A percentile compares a stretch with the other conserved stretches of the same genome.
Conservation (phyloP, 2,329 filamentous ascomycete species). For the Diaporthe citrichinensis region DNA sequence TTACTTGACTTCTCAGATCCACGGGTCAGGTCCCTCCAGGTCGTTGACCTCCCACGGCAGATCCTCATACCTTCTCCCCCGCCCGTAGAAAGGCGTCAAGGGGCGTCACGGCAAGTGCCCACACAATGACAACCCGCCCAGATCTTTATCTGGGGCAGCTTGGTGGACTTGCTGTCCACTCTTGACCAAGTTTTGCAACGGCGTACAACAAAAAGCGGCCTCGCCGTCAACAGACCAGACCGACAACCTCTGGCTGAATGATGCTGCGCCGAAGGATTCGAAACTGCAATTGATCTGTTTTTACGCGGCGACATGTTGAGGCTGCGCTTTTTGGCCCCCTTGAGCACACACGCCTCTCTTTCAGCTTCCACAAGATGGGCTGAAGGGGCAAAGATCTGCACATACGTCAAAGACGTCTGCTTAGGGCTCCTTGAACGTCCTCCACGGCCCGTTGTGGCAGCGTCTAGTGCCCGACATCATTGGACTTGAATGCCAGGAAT, state of each 20-base stretch:
- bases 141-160: neutral
- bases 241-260: neutral
- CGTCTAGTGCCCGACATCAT: conserved; percentile 10
- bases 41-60: neutral
- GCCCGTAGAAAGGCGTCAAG: neutral
- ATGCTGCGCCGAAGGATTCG: neutral
- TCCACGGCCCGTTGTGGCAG: conserved; percentile 1
- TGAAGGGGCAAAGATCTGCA: neutral
- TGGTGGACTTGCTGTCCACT: neutral
- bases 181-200: neutral
- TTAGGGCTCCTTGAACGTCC: neutral
- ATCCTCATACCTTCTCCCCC: neutral
- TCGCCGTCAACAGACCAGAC: neutral
- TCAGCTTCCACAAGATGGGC: neutral
- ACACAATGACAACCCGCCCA: neutral
- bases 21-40: neutral
- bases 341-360: neutral
- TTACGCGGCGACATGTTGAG: neutral
- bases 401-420: conserved; percentile 5
- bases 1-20: neutral
- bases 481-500: conserved; percentile 16
- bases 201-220: neutral
- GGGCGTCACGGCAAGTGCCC: neutral
- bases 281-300: neutral
- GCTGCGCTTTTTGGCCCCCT: conserved; percentile 14